These are phyloP conservation scores for Canariomyces notabilis DNA, from an alignment of 2,329 filamentous ascomycete species.

Conservation along the genomic window DNA sequence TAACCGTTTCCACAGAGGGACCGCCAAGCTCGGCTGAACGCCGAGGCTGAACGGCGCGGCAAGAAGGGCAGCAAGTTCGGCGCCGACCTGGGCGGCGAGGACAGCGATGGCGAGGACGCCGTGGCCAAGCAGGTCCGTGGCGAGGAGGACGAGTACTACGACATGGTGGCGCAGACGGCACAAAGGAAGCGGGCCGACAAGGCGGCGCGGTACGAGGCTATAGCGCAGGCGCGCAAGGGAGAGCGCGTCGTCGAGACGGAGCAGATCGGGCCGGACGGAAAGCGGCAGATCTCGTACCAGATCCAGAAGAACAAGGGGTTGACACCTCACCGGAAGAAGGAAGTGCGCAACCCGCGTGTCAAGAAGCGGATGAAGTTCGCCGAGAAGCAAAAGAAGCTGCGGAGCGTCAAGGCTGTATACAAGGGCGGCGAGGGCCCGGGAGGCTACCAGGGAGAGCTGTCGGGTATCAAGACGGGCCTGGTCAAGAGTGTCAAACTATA, in stretches of 20 bases:
- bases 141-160: conserved; percentile 74
- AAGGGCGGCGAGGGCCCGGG: conserved; percentile 79
- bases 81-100: conserved; percentile 62
- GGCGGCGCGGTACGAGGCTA: conserved; percentile 49
- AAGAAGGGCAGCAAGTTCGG: conserved; percentile 58
- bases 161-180: conserved; percentile 70
- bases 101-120: conserved; percentile 61
- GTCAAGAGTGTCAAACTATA: conserved; percentile 90
- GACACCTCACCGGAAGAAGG: conserved; percentile 85
- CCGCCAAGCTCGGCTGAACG: conserved; percentile 77
- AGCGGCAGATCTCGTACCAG: conserved; percentile 85
- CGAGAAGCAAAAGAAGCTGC: conserved; percentile 95
- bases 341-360: conserved; percentile 87
- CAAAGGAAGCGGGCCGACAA: conserved; percentile 71
- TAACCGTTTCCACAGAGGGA: conserved; percentile 49
- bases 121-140: conserved; percentile 46
- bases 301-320: conserved; percentile 98
- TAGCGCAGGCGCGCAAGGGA: conserved; percentile 57
- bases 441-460: conserved; percentile 85
- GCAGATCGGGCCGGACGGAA: conserved; percentile 73
- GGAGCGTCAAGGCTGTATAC: conserved; percentile 78
- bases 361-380: conserved; percentile 98
- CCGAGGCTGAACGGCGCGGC: conserved; percentile 81
- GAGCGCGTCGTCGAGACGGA: conserved; percentile 61
- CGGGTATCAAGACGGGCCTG: conserved; percentile 90